A percentile compares a stretch with the other conserved stretches of the same genome.
phyloP scores from a whole-genome alignment of 305 asterid species.

The Fraxinus albicans region DNA sequence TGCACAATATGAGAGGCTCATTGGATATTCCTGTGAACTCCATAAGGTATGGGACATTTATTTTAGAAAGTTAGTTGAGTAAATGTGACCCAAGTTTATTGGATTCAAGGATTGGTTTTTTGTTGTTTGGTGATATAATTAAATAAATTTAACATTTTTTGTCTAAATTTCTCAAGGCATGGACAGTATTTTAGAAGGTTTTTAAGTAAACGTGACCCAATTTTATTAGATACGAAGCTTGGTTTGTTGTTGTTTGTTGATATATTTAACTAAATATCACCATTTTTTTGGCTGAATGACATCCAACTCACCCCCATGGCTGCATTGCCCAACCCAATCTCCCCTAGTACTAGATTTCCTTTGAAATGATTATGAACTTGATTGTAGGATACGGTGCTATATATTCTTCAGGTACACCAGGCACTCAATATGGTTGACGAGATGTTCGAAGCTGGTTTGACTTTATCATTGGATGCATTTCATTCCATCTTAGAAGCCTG shows the following conservation, averaged over 20 bases:
- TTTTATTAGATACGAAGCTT: not conserved
- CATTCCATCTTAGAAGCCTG: slow-evolving; percentile 70
- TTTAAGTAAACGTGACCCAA: slow-evolving; percentile 7
- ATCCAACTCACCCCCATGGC: not conserved
- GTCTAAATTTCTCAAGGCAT: slow-evolving; percentile 55
- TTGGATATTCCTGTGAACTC: slow-evolving; percentile 51
- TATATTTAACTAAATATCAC: not conserved
- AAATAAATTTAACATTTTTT: not conserved
- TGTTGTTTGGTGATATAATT: not conserved
- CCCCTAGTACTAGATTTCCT: slow-evolving; percentile 12
- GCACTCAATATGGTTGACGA: slow-evolving; percentile 67
- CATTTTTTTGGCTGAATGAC: not conserved
- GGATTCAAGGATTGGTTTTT: not conserved
- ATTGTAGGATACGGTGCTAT: slow-evolving; percentile 20
- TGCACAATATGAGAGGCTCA: slow-evolving; percentile 58
- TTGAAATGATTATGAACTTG: not conserved
- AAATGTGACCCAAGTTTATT: slow-evolving; percentile 8
- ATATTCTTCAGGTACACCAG: slow-evolving; percentile 60
- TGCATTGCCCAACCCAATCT: slow-evolving; percentile 2
- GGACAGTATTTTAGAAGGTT: slow-evolving; percentile 15
- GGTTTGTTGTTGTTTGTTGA: not conserved
- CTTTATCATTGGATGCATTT: slow-evolving; percentile 47
- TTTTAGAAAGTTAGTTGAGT: slow-evolving; percentile 7
- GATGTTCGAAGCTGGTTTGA: slow-evolving; percentile 51
- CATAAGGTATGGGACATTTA: slow-evolving; percentile 55